Evolutionary conservation across 176 grass and related monocot species (phyloP), one percentile per base, ranked within the genome.

Genomic region (Aegilops sharonensis): DNA sequence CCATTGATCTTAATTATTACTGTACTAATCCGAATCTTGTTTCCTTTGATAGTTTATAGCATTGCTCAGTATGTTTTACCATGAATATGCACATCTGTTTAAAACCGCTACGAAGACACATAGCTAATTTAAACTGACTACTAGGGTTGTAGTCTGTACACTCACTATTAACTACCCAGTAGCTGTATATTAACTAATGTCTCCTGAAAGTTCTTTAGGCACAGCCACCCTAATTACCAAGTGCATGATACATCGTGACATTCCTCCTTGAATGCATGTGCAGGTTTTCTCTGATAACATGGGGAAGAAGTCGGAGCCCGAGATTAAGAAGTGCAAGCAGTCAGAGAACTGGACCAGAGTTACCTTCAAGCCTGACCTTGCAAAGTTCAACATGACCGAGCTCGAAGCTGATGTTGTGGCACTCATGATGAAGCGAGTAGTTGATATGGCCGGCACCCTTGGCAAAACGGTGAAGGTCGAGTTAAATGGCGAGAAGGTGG

Each of bases 361-460:
- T 11, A 98, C 93, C 2, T 98, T 95, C 62, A 95, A 90, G 71
- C 95, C 95, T 52, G 95, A 98, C 52, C 86, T 98, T 79, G 88
- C 86, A 57, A 98, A 98, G 85, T 98, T 98, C 45, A 95, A 90
- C 35, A 95, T 98, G 95, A 80, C 74, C 12, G 45, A 84, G 60
- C 93, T 98, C 1, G 95, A 98, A 85, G 89, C 92, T 48, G 95
- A 98, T 39, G 95, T 94, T 3, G 93, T 98, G 29, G 93, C 89
- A 21, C 89, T 98, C 21, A 98, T 98, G 95, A 92, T 88, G 87
- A 98, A 95, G 78, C 88, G 95, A 85, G 95, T 98, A n/a, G 81
- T 98, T 42, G 95, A 98, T 82, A 81, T 98, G 77, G 95, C 95
- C 3, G 95, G 93, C 50, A 95, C 85, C 60, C 88, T 95, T 15